Evolutionary conservation across 257 asterid genomes (phyloP).

Genomic region (Nicotiana otophora): DNA sequence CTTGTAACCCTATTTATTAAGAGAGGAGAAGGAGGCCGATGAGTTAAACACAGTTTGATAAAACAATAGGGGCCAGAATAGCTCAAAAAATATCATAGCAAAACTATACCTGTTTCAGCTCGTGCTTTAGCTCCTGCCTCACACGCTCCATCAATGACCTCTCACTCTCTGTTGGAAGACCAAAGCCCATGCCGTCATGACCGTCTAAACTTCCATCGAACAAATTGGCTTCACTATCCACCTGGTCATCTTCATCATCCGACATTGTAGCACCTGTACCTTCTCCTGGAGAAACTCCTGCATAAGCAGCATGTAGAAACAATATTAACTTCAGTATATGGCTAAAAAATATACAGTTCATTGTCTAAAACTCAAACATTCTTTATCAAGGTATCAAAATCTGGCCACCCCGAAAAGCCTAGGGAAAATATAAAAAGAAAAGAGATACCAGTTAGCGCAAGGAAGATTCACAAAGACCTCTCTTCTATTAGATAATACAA

Average conservation of each 20-base stretch:
- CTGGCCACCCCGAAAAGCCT: neutral
- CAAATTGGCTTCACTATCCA: constrained; percentile 39
- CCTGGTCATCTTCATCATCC: constrained; percentile 50
- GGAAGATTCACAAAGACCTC: neutral
- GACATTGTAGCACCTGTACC: constrained; percentile 63
- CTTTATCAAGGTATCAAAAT: neutral
- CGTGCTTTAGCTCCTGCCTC: constrained; percentile 56
- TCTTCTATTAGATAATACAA: neutral
- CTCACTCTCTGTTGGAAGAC: constrained; percentile 55
- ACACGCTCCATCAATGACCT: constrained; percentile 61
- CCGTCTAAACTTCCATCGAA: constrained; percentile 43
- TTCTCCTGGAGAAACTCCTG: constrained; percentile 59
- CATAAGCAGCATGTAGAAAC: neutral
- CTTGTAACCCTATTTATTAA: constrained; percentile 42
- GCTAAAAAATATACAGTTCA: neutral
- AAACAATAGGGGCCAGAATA: neutral
- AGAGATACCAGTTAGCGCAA: neutral
- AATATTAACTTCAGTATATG: neutral
- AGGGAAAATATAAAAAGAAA: neutral
- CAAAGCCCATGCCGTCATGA: constrained; percentile 42
- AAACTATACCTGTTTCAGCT: constrained; percentile 38
- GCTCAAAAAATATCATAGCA: neutral
- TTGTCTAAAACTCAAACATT: neutral
- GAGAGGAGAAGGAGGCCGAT: neutral
- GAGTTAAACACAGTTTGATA: neutral